Conservation (phyloP, 1,139 yeast genomes). For the Ogataea hybrid region DNA sequence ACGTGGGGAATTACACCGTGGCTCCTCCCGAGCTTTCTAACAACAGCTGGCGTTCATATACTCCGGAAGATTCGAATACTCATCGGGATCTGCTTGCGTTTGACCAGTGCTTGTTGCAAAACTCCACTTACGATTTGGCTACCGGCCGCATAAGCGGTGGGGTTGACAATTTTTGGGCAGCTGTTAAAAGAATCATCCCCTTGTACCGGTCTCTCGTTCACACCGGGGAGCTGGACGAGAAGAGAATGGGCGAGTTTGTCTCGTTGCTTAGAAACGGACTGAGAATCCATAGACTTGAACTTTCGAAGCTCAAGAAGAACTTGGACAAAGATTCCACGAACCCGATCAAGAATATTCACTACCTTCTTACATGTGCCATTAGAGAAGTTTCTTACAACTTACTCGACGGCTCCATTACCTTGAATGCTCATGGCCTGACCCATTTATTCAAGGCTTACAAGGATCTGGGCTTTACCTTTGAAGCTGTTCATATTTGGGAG, state of each 20-base stretch:
- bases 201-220: conserved; percentile 42
- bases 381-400: conserved; percentile 51
- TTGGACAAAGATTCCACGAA: conserved; percentile 55
- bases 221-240: conserved; percentile 41
- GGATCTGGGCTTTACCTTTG: conserved; percentile 49
- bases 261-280: conserved; percentile 49
- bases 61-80: conserved; percentile 11
- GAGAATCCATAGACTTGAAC: conserved; percentile 48
- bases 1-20: conserved; percentile 10
- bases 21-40: conserved; percentile 11
- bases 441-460: conserved; percentile 57
- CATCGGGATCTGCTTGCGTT: conserved; percentile 27
- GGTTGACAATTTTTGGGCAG: conserved; percentile 40
- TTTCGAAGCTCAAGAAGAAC: conserved; percentile 48
- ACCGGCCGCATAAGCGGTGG: conserved; percentile 32
- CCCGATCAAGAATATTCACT: conserved; percentile 47
- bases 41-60: conserved; percentile 7
- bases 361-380: conserved; percentile 43
- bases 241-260: conserved; percentile 43
- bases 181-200: conserved; percentile 45
- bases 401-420: conserved; percentile 38
- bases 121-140: conserved; percentile 35
- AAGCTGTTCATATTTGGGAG: conserved; percentile 55
- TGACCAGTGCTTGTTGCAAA: conserved; percentile 45
- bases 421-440: conserved; percentile 54